Conservation (phyloP, 495 filamentous ascomycete species). For the Chaetomium cochliodes region DNA sequence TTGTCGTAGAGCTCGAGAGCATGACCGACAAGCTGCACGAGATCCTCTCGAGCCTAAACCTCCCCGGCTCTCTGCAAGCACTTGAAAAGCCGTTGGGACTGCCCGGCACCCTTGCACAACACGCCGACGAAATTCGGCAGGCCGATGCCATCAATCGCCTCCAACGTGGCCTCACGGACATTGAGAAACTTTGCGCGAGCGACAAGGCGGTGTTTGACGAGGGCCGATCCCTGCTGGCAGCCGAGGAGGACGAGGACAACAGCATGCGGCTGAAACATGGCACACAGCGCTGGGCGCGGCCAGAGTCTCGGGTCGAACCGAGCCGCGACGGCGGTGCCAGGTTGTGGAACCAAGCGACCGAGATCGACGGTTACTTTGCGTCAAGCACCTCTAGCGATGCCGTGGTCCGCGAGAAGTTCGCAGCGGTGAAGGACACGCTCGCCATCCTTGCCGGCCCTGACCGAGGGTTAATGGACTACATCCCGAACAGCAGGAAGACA, state of each 20-base stretch:
- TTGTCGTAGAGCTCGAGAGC: constrained; percentile 80
- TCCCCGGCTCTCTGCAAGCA: constrained; percentile 90
- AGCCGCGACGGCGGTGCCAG: constrained; percentile 63
- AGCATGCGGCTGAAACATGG: constrained; percentile 74
- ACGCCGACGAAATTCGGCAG: constrained; percentile 94
- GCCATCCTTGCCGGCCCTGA: constrained; percentile 73
- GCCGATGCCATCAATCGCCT: constrained; percentile 78
- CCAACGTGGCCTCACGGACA: constrained; percentile 76
- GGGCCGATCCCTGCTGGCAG: constrained; percentile 68
- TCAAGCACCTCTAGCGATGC: constrained; percentile 80
- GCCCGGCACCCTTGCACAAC: constrained; percentile 78
- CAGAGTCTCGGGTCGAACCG: constrained; percentile 55
- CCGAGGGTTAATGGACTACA: constrained; percentile 77
- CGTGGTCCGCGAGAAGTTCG: constrained; percentile 75
- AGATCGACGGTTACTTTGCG: constrained; percentile 85
- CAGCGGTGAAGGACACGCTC: constrained; percentile 70
- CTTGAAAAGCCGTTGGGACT: constrained; percentile 92
- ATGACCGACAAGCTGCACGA: constrained; percentile 80
- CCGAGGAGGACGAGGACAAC: constrained; percentile 82
- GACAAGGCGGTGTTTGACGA: constrained; percentile 76
- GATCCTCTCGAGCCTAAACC: constrained; percentile 75
- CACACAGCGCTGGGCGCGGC: constrained; percentile 79
- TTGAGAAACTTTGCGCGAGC: constrained; percentile 75
- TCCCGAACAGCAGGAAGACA: constrained; percentile 77
- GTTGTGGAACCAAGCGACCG: constrained; percentile 68